A percentile compares a stretch with the other conserved stretches of the same genome.
These are phyloP conservation scores for Fusarium acutatum DNA, from an alignment of 2,329 filamentous ascomycete genomes.

Conservation along the genomic window DNA sequence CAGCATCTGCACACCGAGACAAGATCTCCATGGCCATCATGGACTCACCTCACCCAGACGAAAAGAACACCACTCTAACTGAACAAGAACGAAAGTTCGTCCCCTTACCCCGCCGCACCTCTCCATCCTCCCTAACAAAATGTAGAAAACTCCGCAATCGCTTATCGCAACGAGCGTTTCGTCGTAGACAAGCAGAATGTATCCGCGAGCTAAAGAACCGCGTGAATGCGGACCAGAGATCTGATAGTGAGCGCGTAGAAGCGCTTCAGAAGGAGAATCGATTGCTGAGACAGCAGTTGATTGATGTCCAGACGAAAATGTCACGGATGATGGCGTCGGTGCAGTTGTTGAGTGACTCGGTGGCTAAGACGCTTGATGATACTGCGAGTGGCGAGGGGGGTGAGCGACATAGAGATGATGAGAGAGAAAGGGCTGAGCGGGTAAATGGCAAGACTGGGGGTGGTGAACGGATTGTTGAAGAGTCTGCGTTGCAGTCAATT, in stretches of 20 bases:
- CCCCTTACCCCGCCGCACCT: not conserved
- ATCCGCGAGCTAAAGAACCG: slow-evolving; percentile 39
- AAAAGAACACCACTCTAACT: not conserved
- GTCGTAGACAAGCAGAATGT: slow-evolving; percentile 43
- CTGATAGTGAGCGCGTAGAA: slow-evolving; percentile 36
- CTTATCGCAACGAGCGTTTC: slow-evolving; percentile 45
- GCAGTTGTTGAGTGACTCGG: slow-evolving; percentile 38
- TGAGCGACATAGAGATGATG: not conserved
- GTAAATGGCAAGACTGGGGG: fast-evolving
- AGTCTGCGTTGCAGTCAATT: not conserved
- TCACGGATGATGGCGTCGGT: slow-evolving; percentile 37
- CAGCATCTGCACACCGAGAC: not conserved
- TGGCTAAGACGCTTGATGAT: slow-evolving; percentile 38
- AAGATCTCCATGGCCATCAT: not conserved
- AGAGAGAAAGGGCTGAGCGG: not conserved
- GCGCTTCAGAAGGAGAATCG: slow-evolving; percentile 41
- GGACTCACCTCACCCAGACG: not conserved
- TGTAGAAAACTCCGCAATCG: slow-evolving; percentile 45
- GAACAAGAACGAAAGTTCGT: slow-evolving; percentile 24
- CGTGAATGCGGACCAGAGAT: slow-evolving; percentile 33
- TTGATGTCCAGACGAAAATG: slow-evolving; percentile 43
- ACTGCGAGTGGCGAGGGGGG: not conserved
- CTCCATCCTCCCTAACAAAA: not conserved
- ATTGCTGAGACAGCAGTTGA: slow-evolving; percentile 38
- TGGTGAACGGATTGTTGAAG: not conserved